These are phyloP conservation scores for Lachancea nothofagi DNA, from an alignment of 805 yeast species.

Conservation along the genomic window DNA sequence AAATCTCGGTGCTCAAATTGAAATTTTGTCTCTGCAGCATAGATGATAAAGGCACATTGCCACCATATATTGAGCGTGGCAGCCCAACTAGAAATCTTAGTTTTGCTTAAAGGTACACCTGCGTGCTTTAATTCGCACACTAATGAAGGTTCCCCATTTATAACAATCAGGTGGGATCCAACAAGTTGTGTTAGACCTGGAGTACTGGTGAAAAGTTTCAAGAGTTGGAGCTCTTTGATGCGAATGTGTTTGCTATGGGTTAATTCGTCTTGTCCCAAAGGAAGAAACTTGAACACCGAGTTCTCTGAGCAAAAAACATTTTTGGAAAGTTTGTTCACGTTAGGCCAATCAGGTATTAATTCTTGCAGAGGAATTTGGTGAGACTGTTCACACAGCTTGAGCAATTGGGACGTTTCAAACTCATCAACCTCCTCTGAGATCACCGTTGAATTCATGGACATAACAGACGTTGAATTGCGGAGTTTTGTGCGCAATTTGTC, in stretches of 20 bases:
- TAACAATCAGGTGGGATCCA: constrained; percentile 6
- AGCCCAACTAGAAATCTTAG: constrained; percentile 18
- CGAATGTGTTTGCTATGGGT: constrained; percentile 16
- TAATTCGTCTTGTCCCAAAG: constrained; percentile 12
- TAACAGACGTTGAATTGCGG: constrained; percentile 35
- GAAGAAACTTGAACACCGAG: constrained; percentile 11
- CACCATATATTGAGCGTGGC: constrained; percentile 42
- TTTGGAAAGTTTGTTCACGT: constrained; percentile 2
- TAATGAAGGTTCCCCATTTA: constrained; percentile 4
- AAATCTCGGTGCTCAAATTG: constrained; percentile 69
- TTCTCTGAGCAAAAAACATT: constrained; percentile 3
- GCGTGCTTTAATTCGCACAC: constrained; percentile 25
- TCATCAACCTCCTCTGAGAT: constrained; percentile 24
- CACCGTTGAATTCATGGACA: constrained; percentile 25
- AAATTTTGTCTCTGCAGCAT: constrained; percentile 45
- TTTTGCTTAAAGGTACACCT: constrained; percentile 22
- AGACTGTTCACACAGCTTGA: constrained; percentile 21
- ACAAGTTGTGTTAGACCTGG: constrained; percentile 25
- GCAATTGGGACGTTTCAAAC: constrained; percentile 20
- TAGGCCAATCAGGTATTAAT: constrained; percentile 5
- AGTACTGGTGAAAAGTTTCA: constrained; percentile 23
- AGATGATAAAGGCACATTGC: constrained; percentile 45
- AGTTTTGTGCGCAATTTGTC: constrained; percentile 51
- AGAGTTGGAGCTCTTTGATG: constrained; percentile 25
- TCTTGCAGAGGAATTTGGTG: constrained; percentile 5